Percentiles rank a stretch among this genome's conserved stretches.
Conservation (phyloP, 805 yeast genomes). For the Priceomyces medius region DNA sequence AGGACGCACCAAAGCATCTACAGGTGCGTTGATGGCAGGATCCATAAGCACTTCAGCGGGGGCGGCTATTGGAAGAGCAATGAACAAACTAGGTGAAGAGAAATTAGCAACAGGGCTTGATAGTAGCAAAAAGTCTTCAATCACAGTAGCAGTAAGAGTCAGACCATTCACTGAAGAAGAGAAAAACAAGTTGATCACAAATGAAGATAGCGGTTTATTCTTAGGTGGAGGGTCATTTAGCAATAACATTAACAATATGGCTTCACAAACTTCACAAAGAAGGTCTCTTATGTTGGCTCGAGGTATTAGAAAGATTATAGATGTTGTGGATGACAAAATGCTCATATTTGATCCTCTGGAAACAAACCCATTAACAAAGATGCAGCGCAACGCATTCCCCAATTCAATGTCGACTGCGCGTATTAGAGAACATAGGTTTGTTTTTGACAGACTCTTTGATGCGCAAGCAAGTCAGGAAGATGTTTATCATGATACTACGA, state of each 20-base stretch:
- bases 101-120: not conserved
- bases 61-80: not conserved
- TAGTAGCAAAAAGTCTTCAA: constrained; percentile 48
- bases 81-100: not conserved
- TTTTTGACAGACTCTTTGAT: constrained; percentile 79
- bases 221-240: constrained; percentile 55
- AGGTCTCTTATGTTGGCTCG: constrained; percentile 33
- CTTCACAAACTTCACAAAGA: constrained; percentile 13
- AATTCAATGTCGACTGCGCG: constrained; percentile 42
- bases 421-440: constrained; percentile 72
- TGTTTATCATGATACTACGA: constrained; percentile 65
- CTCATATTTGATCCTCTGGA: constrained; percentile 84
- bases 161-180: constrained; percentile 76
- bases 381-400: constrained; percentile 47
- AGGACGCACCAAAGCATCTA: not conserved
- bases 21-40: not conserved
- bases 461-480: constrained; percentile 61
- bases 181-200: constrained; percentile 42
- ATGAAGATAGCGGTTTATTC: constrained; percentile 40
- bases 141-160: constrained; percentile 75
- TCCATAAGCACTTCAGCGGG: not conserved
- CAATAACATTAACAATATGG: constrained; percentile 4
- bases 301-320: constrained; percentile 67
- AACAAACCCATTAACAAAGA: constrained; percentile 54
- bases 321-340: constrained; percentile 83